phyloP scores from a whole-genome alignment of 2,329 filamentous ascomycete species.

The Pestalotiopsis sp. region DNA sequence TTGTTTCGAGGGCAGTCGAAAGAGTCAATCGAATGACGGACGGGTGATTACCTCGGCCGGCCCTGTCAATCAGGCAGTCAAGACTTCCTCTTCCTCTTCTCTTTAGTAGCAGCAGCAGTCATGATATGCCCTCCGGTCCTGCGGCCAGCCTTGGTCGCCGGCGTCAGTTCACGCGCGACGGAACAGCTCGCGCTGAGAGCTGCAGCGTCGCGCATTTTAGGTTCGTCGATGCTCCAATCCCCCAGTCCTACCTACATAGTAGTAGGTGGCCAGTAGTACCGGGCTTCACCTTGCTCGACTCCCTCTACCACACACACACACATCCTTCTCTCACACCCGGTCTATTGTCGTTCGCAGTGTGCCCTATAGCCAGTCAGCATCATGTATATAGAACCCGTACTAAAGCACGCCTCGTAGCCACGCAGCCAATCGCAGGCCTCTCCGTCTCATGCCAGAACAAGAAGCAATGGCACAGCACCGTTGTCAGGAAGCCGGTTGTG shows the following conservation, averaged over 20 bases:
- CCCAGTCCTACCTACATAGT: neutral
- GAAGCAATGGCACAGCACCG: slow-evolving; percentile 27
- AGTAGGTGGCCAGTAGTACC: neutral
- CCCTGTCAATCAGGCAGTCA: slow-evolving; percentile 19
- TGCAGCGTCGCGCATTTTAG: slow-evolving; percentile 28
- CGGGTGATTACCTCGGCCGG: slow-evolving; percentile 4
- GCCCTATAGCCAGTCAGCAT: neutral
- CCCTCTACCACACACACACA: neutral
- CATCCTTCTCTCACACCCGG: neutral
- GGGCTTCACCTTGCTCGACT: neutral
- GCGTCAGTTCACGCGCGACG: slow-evolving; percentile 25
- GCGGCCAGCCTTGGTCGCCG: slow-evolving; percentile 28
- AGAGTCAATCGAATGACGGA: slow-evolving; percentile 2
- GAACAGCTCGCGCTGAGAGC: slow-evolving; percentile 22
- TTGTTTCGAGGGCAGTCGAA: neutral
- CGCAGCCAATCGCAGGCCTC: slow-evolving; percentile 18
- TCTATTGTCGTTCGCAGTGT: neutral
- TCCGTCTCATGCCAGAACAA: slow-evolving; percentile 15
- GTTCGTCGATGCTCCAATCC: slow-evolving; percentile 21
- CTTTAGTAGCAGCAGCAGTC: slow-evolving; percentile 7
- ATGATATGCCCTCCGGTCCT: slow-evolving; percentile 29
- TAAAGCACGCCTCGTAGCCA: slow-evolving; percentile 26
- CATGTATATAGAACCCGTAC: slow-evolving; percentile 18
- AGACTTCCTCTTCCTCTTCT: slow-evolving; percentile 10
- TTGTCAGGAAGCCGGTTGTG: slow-evolving; percentile 27